A percentile compares a stretch with the other conserved stretches of the same genome.
Conservation (phyloP, 179 eudicot species). For the Silene vulgaris region DNA sequence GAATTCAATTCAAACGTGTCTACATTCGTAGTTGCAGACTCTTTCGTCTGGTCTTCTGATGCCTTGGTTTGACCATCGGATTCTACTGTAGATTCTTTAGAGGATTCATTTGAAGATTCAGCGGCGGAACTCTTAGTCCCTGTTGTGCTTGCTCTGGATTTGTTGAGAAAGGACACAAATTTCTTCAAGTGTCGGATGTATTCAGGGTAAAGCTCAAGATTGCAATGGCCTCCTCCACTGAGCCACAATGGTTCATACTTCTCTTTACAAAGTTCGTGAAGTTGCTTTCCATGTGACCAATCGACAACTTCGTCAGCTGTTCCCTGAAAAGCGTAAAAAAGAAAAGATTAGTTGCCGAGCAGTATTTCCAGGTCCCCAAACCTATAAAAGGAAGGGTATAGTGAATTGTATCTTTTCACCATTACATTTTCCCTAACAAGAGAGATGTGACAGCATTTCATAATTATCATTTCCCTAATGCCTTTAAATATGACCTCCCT, state of each 20-base stretch:
- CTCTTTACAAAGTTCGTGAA: conserved; percentile 74
- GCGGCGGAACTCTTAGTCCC: conserved; percentile 22
- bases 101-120: conserved; percentile 34
- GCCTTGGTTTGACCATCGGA: conserved; percentile 38
- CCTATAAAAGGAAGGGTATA: not conserved
- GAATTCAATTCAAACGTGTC: conserved; percentile 37
- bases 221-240: conserved; percentile 91
- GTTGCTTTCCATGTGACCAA: conserved; percentile 91
- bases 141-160: conserved; percentile 39
- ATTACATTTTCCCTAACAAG: not conserved
- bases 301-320: conserved; percentile 97
- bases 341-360: conserved; percentile 2
- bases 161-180: conserved; percentile 61
- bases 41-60: conserved; percentile 11
- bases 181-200: conserved; percentile 77
- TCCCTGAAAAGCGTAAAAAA: conserved; percentile 43
- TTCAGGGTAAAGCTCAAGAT: conserved; percentile 88
- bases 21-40: conserved; percentile 33
- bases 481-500: too few relatives aligned
- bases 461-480: too few relatives aligned
- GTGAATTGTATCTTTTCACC: not conserved
- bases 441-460: too few relatives aligned
- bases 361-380: conserved; percentile 2
- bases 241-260: conserved; percentile 92
- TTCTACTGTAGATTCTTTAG: conserved; percentile 40